Evolutionary conservation across 202 grass and related monocot species (phyloP).

Genomic region (Cymbopogon flexuosus): DNA sequence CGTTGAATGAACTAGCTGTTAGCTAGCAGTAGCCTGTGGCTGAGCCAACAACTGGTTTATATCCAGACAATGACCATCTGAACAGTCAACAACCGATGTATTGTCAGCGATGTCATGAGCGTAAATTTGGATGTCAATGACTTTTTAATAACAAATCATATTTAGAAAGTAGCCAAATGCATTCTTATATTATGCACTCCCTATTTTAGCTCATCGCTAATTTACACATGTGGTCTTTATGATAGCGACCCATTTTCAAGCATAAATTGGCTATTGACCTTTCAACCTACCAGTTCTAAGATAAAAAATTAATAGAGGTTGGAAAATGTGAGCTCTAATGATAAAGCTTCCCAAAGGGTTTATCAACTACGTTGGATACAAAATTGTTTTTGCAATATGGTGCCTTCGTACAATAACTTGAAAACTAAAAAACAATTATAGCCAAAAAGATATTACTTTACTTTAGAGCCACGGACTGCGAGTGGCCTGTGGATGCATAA

Average conservation of each 20-base stretch:
- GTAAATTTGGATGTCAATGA: background rate
- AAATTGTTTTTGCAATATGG: background rate
- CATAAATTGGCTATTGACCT: background rate
- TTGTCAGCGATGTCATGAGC: background rate
- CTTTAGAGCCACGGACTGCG: no score
- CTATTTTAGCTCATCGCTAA: background rate
- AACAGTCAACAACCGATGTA: background rate
- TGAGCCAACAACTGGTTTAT: accelerated
- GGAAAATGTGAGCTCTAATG: background rate
- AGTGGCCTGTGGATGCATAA: background rate
- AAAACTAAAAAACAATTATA: background rate
- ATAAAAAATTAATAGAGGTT: background rate
- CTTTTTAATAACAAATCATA: background rate
- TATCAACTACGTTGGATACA: background rate
- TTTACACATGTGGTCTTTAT: background rate
- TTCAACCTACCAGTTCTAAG: background rate
- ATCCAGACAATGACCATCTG: accelerated
- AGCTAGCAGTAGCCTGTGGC: no score
- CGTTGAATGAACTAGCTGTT: background rate
- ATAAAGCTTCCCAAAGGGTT: background rate
- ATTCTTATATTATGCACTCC: background rate
- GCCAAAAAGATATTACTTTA: background rate
- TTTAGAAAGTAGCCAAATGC: background rate
- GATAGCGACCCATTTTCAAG: background rate
- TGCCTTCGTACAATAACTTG: background rate